Conservation (phyloP, 2,329 filamentous ascomycete species). For the Verticillium isaacii region DNA sequence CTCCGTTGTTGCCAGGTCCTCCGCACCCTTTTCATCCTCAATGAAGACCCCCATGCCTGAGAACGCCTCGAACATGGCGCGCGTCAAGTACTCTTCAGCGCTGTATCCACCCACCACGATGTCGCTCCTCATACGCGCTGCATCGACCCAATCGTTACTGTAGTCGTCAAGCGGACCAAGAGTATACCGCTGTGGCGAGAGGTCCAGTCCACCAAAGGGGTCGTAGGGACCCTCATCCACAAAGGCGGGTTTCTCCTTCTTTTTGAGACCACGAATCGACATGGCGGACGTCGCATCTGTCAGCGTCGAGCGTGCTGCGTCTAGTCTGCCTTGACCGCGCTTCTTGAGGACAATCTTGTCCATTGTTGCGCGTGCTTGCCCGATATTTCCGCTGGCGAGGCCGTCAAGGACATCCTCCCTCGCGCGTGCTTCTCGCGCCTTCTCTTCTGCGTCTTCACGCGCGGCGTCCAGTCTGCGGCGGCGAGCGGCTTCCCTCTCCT, state of each 20-base stretch:
- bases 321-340: slow-evolving; percentile 48
- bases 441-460: slow-evolving; percentile 67
- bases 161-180: slow-evolving; percentile 59
- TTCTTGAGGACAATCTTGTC: slow-evolving; percentile 68
- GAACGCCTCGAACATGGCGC: slow-evolving; percentile 85
- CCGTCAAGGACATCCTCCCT: slow-evolving; percentile 66
- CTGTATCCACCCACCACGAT: slow-evolving; percentile 79
- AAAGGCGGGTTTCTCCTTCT: slow-evolving; percentile 37
- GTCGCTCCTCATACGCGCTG: slow-evolving; percentile 58
- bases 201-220: slow-evolving; percentile 73
- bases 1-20: slow-evolving; percentile 26
- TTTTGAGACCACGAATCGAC: slow-evolving; percentile 78
- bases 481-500: slow-evolving; percentile 62
- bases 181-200: slow-evolving; percentile 65
- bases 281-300: slow-evolving; percentile 31
- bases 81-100: slow-evolving; percentile 72
- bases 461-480: slow-evolving; percentile 58
- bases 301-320: slow-evolving; percentile 24
- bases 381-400: slow-evolving; percentile 56
- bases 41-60: slow-evolving; percentile 84
- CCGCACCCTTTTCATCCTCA: slow-evolving; percentile 62
- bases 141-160: slow-evolving; percentile 68
- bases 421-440: slow-evolving; percentile 56
- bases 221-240: slow-evolving; percentile 75
- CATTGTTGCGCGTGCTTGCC: slow-evolving; percentile 54